Conservation (phyloP, 2,329 filamentous ascomycete species). For the Aspergillus sp. region DNA sequence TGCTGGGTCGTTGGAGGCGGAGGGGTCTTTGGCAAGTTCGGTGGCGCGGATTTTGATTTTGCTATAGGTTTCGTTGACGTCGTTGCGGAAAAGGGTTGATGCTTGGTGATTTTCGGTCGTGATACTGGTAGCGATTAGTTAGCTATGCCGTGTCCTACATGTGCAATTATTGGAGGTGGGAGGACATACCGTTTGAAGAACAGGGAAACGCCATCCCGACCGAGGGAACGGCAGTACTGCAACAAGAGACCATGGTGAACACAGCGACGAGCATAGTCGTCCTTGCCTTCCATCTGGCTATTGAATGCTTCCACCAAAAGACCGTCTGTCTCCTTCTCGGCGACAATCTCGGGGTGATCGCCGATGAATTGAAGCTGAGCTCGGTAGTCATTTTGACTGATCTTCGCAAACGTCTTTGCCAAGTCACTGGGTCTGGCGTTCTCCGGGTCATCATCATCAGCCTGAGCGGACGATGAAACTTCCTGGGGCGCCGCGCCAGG, state of each 20-base stretch:
- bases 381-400: constrained; percentile 68
- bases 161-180: not conserved
- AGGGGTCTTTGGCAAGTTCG: constrained; percentile 61
- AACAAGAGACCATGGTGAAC: constrained; percentile 89
- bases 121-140: constrained; percentile 45
- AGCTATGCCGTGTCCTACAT: constrained; percentile 2
- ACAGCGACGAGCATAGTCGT: constrained; percentile 73
- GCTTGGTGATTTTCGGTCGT: constrained; percentile 85
- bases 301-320: constrained; percentile 89
- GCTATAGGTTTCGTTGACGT: constrained; percentile 80
- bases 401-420: constrained; percentile 74
- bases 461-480: constrained; percentile 48
- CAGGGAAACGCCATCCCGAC: constrained; percentile 75
- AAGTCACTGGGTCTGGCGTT: constrained; percentile 68
- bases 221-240: constrained; percentile 89
- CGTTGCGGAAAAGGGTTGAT: constrained; percentile 82
- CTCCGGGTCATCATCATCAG: constrained; percentile 57
- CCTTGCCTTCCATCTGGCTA: constrained; percentile 67
- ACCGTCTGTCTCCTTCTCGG: constrained; percentile 83
- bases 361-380: constrained; percentile 69
- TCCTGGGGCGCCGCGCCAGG: constrained; percentile 42
- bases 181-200: constrained; percentile 76
- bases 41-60: constrained; percentile 70
- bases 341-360: constrained; percentile 69
- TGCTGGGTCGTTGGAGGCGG: constrained; percentile 45